phyloP scores from a whole-genome alignment of 768 basidiomycete genomes.

The Hirschioporus abietinus region DNA sequence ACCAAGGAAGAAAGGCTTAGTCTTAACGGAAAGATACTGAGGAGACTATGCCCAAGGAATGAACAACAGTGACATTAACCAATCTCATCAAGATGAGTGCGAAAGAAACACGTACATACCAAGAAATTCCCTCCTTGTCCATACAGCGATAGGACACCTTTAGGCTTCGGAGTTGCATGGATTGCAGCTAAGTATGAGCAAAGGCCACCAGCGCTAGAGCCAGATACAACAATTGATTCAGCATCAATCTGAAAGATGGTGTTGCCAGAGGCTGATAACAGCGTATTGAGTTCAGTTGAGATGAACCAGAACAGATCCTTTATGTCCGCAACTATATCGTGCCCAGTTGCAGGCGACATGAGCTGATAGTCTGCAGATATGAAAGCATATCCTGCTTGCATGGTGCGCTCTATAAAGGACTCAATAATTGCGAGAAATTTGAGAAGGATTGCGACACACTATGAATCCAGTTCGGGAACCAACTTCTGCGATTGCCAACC shows the following conservation, averaged over 20 bases:
- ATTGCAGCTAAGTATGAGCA: slow-evolving; percentile 58
- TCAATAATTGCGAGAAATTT: neutral
- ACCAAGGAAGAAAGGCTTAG: slow-evolving; percentile 45
- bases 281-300: slow-evolving; percentile 15
- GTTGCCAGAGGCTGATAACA: slow-evolving; percentile 8
- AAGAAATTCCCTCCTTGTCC: slow-evolving; percentile 60
- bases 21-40: slow-evolving; percentile 46
- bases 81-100: neutral
- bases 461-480: slow-evolving; percentile 63
- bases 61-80: slow-evolving; percentile 3
- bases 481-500: slow-evolving; percentile 51
- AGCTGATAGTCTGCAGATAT: slow-evolving; percentile 63
- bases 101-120: slow-evolving; percentile 18
- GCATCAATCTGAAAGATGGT: slow-evolving; percentile 29
- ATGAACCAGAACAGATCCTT: slow-evolving; percentile 51
- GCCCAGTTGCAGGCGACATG: slow-evolving; percentile 44
- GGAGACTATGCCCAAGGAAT: slow-evolving; percentile 40
- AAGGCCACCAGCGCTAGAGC: slow-evolving; percentile 57
- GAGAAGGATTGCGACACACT: slow-evolving; percentile 30
- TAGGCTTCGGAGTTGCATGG: slow-evolving; percentile 48
- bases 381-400: slow-evolving; percentile 46
- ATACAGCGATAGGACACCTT: slow-evolving; percentile 52
- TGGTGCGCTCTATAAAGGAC: slow-evolving; percentile 37
- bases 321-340: slow-evolving; percentile 54
- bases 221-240: slow-evolving; percentile 44